These are phyloP conservation scores for Aspergillus spinulosporus DNA, from an alignment of 2,329 filamentous ascomycete species.

Conservation along the genomic window DNA sequence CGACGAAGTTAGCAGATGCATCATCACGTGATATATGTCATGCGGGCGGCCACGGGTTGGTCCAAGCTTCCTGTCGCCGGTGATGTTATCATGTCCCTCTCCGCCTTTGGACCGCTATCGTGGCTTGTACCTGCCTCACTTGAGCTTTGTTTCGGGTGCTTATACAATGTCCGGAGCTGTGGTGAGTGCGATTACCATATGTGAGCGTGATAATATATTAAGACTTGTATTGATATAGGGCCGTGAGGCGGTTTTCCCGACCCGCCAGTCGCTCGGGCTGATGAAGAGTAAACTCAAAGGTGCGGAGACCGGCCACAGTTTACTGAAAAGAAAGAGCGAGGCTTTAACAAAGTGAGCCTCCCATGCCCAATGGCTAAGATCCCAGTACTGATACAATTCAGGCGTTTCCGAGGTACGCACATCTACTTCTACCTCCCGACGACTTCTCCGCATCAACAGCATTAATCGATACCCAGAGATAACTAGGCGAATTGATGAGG, in stretches of 20 bases:
- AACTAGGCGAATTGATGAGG: slow-evolving; percentile 94
- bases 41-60: slow-evolving; percentile 21
- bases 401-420: slow-evolving; percentile 79
- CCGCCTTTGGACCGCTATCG: slow-evolving; percentile 17
- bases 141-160: slow-evolving; percentile 10
- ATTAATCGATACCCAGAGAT: slow-evolving; percentile 66
- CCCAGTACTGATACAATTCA: slow-evolving; percentile 41
- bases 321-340: slow-evolving; percentile 97
- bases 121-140: slow-evolving; percentile 15
- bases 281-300: slow-evolving; percentile 99
- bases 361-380: background rate
- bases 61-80: slow-evolving; percentile 26
- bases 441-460: slow-evolving; percentile 23
- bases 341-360: slow-evolving; percentile 83
- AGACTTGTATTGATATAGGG: slow-evolving; percentile 58
- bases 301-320: slow-evolving; percentile 83
- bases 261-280: slow-evolving; percentile 89
- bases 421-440: slow-evolving; percentile 16
- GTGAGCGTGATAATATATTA: background rate
- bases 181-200: slow-evolving; percentile 22
- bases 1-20: slow-evolving; percentile 28
- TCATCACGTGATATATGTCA: slow-evolving; percentile 31
- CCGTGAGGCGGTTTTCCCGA: slow-evolving; percentile 95
- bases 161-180: slow-evolving; percentile 39
- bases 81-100: slow-evolving; percentile 28